Conservation (phyloP, 768 basidiomycete species). For the Butyriboletus loyo region DNA sequence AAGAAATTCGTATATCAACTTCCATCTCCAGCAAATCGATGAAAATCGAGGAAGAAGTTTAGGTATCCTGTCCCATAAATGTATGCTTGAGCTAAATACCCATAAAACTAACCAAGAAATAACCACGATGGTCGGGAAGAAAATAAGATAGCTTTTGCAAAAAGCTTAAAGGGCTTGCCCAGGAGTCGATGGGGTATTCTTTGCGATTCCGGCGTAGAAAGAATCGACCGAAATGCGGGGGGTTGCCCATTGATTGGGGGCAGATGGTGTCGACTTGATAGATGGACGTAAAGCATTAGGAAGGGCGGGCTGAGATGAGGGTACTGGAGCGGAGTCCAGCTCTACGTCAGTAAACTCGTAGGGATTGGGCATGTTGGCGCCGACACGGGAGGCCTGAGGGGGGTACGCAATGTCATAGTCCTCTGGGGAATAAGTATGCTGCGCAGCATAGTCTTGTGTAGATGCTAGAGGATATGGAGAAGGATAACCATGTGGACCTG, state of each 20-base stretch:
- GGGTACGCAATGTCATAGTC: constrained; percentile 28
- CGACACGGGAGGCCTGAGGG: constrained; percentile 7
- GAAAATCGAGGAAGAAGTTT: constrained; percentile 1
- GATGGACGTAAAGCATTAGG: constrained; percentile 18
- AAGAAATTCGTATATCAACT: constrained; percentile 1
- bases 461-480: background rate
- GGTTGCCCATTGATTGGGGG: constrained; percentile 7
- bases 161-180: constrained; percentile 19
- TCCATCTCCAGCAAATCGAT: constrained; percentile 6
- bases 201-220: constrained; percentile 24
- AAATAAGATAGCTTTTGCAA: background rate
- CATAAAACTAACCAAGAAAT: constrained; percentile 9
- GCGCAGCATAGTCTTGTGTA: constrained; percentile 16
- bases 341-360: constrained; percentile 4
- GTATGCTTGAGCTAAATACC: constrained; percentile 19
- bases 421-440: constrained; percentile 24
- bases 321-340: constrained; percentile 8
- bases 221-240: constrained; percentile 29
- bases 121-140: background rate
- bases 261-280: background rate
- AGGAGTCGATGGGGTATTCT: constrained; percentile 2
- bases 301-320: background rate
- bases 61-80: constrained; percentile 1
- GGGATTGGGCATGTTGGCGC: constrained; percentile 15
- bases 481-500: background rate